Conservation (phyloP, 164 flowering plant species). For the Berberis vulgaris region DNA sequence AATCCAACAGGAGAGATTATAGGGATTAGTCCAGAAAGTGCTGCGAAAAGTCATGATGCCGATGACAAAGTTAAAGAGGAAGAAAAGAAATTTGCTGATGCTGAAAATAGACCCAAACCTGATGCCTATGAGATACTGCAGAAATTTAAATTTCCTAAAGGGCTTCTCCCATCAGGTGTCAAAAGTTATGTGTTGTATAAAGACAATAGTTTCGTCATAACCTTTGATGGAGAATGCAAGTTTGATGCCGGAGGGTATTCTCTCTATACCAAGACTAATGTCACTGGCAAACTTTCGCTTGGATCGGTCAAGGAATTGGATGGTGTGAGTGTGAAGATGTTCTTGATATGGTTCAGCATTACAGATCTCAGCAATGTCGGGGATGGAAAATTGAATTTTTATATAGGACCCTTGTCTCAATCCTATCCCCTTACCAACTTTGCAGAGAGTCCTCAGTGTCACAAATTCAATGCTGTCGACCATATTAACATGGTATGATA, state of each 20-base stretch:
- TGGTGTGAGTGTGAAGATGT: constrained; percentile 24
- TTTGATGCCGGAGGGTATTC: constrained; percentile 21
- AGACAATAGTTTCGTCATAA: constrained; percentile 22
- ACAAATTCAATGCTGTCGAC: no score
- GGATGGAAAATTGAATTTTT: constrained; percentile 13
- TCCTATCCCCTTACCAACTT: constrained; percentile 23
- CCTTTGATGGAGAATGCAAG: constrained; percentile 15
- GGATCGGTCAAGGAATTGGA: constrained; percentile 23
- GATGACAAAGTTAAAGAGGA: no score
- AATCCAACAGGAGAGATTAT: no score
- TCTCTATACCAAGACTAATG: constrained; percentile 17
- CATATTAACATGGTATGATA: no score
- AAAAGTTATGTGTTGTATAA: constrained; percentile 14
- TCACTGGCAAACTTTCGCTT: constrained; percentile 14
- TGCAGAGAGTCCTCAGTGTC: constrained; percentile 18
- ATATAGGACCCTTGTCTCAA: background rate
- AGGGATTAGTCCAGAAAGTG: no score
- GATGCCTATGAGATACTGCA: no score
- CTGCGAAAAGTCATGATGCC: no score
- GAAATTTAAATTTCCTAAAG: no score
- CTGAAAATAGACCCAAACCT: no score
- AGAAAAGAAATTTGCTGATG: no score
- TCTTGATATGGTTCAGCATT: constrained; percentile 22
- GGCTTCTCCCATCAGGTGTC: no score
- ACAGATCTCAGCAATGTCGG: constrained; percentile 13